Evolutionary conservation across 768 basidiomycete species (phyloP), one percentile per base, ranked within the genome.

Genomic region (Pisolithus tinctorius): DNA sequence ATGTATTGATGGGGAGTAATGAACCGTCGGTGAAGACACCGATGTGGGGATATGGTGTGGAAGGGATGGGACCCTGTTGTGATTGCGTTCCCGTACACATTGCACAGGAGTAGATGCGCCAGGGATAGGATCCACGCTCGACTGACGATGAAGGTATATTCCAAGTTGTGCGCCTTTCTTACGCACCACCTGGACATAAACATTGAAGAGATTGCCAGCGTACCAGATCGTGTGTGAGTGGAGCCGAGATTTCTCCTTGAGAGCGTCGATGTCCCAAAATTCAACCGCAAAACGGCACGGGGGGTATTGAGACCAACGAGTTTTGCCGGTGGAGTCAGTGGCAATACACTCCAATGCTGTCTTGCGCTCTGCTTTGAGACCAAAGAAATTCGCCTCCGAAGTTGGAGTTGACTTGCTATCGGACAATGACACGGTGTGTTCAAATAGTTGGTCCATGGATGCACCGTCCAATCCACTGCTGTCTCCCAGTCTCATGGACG

Each of bases 221-320:
- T 93, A 89, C 81, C 89, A 93, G 48, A 94, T 76, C 3, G 93
- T 96, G 49, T 83, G 81, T 7, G 88, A 90, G 65, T 94, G 83
- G 47, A 89, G 67, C 14, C 91, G 76, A 47, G 82, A 81, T 69
- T 93, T 95, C 70, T 95, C 93, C 52, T 83, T 85, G 37, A 96
- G 74, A 31, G 74, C 69, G 54, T 88, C 84, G 17, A 92, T 77
- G 60, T 87, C 86, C 86, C 88, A 94, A 63, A 95, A 95, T 67
- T 95, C 93, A 47, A 92, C 88, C 8, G 81, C 80, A 62, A 95
- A 91, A 20, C 93, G 80, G 68, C 76, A 88, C 0, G 93, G 93
- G 42, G 86, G 83, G 60, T 82, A 80, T n/a, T 78, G 73, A 0
- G 84, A 78, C 84, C 85, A 90, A 57, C 67, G 76, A 20, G 63